phyloP scores from a whole-genome alignment of 768 basidiomycete genomes.

The Leccinum longicurvipes region DNA sequence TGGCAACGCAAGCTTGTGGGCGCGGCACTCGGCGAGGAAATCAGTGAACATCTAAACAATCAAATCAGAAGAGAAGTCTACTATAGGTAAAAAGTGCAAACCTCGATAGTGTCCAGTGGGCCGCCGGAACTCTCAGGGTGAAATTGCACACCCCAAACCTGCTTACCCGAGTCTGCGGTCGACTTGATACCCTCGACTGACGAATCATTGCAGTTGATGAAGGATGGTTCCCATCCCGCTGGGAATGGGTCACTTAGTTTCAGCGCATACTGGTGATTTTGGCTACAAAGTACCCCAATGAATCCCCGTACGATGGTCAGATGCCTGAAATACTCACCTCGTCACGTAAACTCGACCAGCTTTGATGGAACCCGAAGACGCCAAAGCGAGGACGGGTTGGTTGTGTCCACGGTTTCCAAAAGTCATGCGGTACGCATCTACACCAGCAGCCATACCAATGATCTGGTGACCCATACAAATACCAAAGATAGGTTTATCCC shows the following conservation, averaged over 20 bases:
- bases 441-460: slow-evolving; percentile 94
- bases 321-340: slow-evolving; percentile 44
- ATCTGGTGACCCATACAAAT: slow-evolving; percentile 99
- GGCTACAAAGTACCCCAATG: slow-evolving; percentile 41
- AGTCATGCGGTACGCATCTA: slow-evolving; percentile 97
- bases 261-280: slow-evolving; percentile 99
- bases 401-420: slow-evolving; percentile 99
- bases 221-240: slow-evolving; percentile 96
- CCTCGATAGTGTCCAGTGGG: slow-evolving; percentile 98
- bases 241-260: slow-evolving; percentile 94
- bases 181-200: slow-evolving; percentile 99
- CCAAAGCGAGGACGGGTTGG: slow-evolving; percentile 94
- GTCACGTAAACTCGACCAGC: slow-evolving; percentile 98
- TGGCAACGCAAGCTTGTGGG: slow-evolving; percentile 41
- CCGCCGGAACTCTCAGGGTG: slow-evolving; percentile 98
- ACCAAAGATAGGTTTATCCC: slow-evolving; percentile 93
- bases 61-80: neutral
- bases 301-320: neutral
- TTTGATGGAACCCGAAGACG: slow-evolving; percentile 89
- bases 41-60: slow-evolving; percentile 84
- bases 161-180: slow-evolving; percentile 82
- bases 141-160: slow-evolving; percentile 98
- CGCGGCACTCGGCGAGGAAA: slow-evolving; percentile 79
- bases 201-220: slow-evolving; percentile 99
- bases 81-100: slow-evolving; percentile 31